These are phyloP conservation scores for Mycena rosella DNA, from an alignment of 768 basidiomycete genomes.

Conservation along the genomic window DNA sequence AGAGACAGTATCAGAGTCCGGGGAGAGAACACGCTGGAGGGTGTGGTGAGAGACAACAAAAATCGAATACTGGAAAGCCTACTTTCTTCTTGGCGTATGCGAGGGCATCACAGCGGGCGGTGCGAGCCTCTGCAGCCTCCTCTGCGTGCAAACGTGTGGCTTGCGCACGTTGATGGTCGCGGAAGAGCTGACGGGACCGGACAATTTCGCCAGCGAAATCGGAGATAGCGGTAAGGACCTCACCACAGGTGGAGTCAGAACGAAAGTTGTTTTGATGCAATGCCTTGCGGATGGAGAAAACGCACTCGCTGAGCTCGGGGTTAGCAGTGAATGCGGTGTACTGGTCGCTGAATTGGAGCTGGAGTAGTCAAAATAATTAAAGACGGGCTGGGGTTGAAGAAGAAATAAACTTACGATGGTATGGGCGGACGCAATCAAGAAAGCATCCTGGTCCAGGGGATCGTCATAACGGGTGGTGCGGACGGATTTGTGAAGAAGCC, in stretches of 20 bases:
- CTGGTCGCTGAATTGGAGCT: constrained; percentile 4
- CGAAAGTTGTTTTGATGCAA: neutral
- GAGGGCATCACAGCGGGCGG: no score
- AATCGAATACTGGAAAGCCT: no score
- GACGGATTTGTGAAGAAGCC: neutral
- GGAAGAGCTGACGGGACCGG: neutral
- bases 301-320: neutral
- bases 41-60: no score
- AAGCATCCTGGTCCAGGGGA: neutral
- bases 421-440: neutral
- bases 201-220: no score
- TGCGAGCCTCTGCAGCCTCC: neutral
- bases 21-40: no score
- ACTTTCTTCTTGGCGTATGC: no score
- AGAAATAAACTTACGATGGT: neutral
- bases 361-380: neutral
- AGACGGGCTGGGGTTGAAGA: no score
- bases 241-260: neutral
- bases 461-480: neutral
- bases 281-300: neutral
- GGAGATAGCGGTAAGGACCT: neutral
- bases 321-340: neutral
- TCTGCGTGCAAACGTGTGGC: neutral
- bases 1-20: no score
- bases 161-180: neutral